Conservation (phyloP, 140 eudicot species). For the Flaveria floridana region DNA sequence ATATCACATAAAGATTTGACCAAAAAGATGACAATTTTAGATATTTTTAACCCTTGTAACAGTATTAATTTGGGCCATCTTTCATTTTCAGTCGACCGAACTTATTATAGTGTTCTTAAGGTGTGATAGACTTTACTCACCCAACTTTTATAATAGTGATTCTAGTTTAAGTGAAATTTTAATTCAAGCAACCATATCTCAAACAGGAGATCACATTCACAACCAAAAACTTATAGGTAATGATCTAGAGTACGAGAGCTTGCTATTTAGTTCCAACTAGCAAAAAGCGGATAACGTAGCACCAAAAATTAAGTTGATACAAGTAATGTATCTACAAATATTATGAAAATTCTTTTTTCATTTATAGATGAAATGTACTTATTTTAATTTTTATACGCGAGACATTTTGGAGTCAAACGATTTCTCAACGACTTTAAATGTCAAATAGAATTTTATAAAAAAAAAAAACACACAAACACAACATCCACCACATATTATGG, state of each 20-base stretch:
- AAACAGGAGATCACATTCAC: too few relatives aligned
- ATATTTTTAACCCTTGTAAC: neutral
- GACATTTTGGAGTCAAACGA: neutral
- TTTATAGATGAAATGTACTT: too few relatives aligned
- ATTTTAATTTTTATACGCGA: neutral
- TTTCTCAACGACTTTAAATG: neutral
- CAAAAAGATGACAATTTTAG: neutral
- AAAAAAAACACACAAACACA: neutral
- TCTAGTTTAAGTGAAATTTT: too few relatives aligned
- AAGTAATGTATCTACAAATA: too few relatives aligned
- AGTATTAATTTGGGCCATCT: neutral
- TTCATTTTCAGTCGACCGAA: neutral
- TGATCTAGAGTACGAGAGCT: neutral
- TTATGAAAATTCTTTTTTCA: too few relatives aligned
- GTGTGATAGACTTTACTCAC: too few relatives aligned
- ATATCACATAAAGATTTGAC: too few relatives aligned
- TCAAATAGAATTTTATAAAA: neutral
- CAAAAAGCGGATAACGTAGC: too few relatives aligned
- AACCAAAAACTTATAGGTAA: too few relatives aligned
- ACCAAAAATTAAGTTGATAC: neutral
- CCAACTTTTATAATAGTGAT: too few relatives aligned
- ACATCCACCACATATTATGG: constrained; percentile 25
- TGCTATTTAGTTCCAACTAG: neutral
- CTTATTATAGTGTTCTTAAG: too few relatives aligned
- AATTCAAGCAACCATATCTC: too few relatives aligned